Percentiles rank a stretch among this genome's conserved stretches.
These are phyloP conservation scores for Trichosporon coremiiforme DNA, from an alignment of 1,284 basidiomycete genomes.

Conservation along the genomic window DNA sequence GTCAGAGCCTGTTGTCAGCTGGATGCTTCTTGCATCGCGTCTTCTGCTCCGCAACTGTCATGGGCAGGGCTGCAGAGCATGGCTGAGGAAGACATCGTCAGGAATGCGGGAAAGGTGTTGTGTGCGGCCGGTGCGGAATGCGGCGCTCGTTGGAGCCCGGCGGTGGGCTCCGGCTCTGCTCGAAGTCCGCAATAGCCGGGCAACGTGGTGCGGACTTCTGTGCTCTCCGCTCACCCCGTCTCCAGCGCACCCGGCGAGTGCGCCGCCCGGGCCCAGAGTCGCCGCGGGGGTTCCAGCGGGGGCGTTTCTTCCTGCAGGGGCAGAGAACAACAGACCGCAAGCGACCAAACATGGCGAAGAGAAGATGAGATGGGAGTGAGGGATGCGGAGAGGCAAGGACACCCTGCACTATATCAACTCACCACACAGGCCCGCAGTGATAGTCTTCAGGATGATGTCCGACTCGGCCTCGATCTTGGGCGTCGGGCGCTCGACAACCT, in stretches of 20 bases:
- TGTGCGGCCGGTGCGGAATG: not conserved
- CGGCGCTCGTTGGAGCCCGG: not conserved
- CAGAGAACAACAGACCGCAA: too few relatives aligned
- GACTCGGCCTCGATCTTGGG: conserved; percentile 38
- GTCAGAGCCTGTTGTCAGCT: conserved; percentile 61
- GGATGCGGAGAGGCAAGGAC: not conserved
- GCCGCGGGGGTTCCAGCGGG: too few relatives aligned
- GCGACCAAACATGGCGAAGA: too few relatives aligned
- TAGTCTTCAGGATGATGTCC: conserved; percentile 49
- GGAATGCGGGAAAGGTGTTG: not conserved
- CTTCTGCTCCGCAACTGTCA: too few relatives aligned
- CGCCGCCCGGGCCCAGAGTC: too few relatives aligned
- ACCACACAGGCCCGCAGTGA: conserved; percentile 49
- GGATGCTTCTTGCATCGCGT: too few relatives aligned
- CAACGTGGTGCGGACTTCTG: not conserved
- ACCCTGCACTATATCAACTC: conserved; percentile 21
- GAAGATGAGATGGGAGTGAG: not conserved
- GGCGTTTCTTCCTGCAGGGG: too few relatives aligned
- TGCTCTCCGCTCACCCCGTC: too few relatives aligned
- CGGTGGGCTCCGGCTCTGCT: not conserved
- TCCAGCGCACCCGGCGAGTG: too few relatives aligned
- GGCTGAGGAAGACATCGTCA: too few relatives aligned
- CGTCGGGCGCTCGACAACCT: conserved; percentile 40
- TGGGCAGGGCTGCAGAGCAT: too few relatives aligned
- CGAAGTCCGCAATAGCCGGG: not conserved